Evolutionary conservation across 306 rosid genomes (phyloP), one percentile per base, ranked within the genome.

Genomic region (Inga laurina): DNA sequence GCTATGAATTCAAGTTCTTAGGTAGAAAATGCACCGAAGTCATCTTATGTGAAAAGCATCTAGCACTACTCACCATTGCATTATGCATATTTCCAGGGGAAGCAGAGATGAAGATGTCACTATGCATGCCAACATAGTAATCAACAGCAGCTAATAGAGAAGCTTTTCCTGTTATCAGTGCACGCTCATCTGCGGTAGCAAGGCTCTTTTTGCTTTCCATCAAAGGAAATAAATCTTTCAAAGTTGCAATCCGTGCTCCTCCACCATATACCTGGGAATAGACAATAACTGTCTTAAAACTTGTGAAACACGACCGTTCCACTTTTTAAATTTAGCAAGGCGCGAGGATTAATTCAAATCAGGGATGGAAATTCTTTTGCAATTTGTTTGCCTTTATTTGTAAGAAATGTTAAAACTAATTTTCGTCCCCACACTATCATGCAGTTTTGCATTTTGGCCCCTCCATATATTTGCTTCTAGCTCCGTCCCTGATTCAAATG

Each of bases 31-130:
- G 35, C 80, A 77, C n/a, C 48, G 7, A 43, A 39, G 69, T 81
- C 34, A 65, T 77, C 51, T 74, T 44, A 39, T 35, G 74, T 34
- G 45, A 15, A 52, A 84, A 64, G 76, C 69, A 76, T 76, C 70
- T 75, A 46, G 76, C 74, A 66, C 11, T 72, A 80, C 97, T 94
- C 85, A 96, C 99, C 97, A 96, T 30, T 68, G 99, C 99, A 82
- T 96, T 96, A 87, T 96, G 99, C 99, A 96, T 96, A 73, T 96
- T 96, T 87, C 99, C 99, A 5, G 99, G 99, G 80, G 99, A 96
- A 90, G 99, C 99, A 68, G 99, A 96, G 82, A 96, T 76, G 61
- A 96, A 96, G 83, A 96, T 89, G 85, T 94, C 93, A 56, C 98
- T 96, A 80, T 96, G 97, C 95, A 96, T 81, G 87, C 97, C 86